Base-by-base conservation (phyloP, 176 grass and related monocot genomes). In the Aegilops umbellulata region DNA sequence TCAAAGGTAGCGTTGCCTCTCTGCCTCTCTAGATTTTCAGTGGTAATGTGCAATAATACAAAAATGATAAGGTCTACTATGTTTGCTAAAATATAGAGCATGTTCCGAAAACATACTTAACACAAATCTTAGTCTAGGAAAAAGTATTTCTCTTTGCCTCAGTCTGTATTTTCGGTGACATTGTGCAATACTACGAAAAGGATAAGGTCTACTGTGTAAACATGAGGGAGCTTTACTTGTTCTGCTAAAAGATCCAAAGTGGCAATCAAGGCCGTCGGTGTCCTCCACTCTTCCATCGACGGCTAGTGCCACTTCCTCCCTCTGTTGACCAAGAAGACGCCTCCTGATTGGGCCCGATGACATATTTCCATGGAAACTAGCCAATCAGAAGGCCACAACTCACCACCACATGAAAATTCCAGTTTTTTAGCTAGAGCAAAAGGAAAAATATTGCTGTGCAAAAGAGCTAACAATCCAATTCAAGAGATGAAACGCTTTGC, bases 301-400 rank as follows among this genome's bases (percentile, higher is more conserved):
- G 39, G 31, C 10, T 1, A 41, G 19, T 15, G 14, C 41, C 26
- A 74, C 17, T 16, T 55, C 2, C 17, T 87, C 27, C 53, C n/a
- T 64, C 42, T 8, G 25, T 66, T 29, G 23, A 2, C 35, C 65
- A 11, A 20, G 80, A 27, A 64, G 74, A 32, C 39, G 31, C 42
- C 61, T 46, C 30, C 46, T 81, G 36, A 85, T 85, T 85, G 77
- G 88, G 83, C 24, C 53, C 27, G 38, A 47, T 86, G 88, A 86
- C 88, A 81, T 69, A 65, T 69, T 38, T 83, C 57, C 61, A 65
- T 19, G 78, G 27, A 17, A 47, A 70, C 30, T 47, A 61, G 29
- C 83, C 71, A 82, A 86, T 86, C 47, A 85, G 83, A 76, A 76
- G 32, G 22, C 24, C 3, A 6, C 51, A 62, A 8, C 36, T 29